Percentiles rank a stretch among this genome's conserved stretches.
phyloP scores from a whole-genome alignment of 352 stramenopile genomes.

The Pythium inflatum region DNA sequence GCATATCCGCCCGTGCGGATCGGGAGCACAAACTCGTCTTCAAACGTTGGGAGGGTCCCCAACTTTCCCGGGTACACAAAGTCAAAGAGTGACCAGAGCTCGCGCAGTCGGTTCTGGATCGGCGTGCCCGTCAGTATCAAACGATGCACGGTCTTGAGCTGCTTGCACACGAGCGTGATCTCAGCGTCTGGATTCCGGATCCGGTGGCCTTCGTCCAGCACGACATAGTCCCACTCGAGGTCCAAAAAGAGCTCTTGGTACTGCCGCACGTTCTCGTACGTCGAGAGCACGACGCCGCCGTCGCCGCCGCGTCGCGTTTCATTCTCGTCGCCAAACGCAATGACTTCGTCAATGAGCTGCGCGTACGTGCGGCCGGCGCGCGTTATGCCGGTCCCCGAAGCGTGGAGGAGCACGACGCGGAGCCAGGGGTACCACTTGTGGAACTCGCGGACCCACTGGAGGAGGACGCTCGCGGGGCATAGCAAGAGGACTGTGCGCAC shows the following conservation, averaged over 20 bases:
- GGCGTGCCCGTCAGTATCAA: conserved; percentile 93
- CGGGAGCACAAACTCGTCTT: conserved; percentile 96
- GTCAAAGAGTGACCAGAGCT: conserved; percentile 99
- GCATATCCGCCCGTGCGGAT: conserved; percentile 95
- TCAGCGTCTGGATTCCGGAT: conserved; percentile 98
- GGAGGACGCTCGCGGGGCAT: conserved; percentile 95
- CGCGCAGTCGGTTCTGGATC: conserved; percentile 94
- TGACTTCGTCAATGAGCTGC: conserved; percentile 69
- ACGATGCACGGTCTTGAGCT: conserved; percentile 88
- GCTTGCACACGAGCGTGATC: conserved; percentile 95
- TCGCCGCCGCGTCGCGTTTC: conserved; percentile 29
- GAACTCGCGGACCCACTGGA: conserved; percentile 96
- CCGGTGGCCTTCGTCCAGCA: conserved; percentile 99
- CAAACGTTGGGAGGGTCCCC: conserved; percentile 97
- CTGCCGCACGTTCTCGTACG: conserved; percentile 96
- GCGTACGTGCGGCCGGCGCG: conserved; percentile 50
- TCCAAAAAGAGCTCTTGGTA: conserved; percentile 90
- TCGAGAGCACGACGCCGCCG: conserved; percentile 94
- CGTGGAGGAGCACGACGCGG: conserved; percentile 90
- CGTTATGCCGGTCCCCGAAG: conserved; percentile 66
- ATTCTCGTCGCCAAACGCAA: conserved; percentile 24
- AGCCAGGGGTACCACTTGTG: conserved; percentile 92
- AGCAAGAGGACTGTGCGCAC: conserved; percentile 88
- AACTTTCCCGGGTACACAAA: conserved; percentile 98
- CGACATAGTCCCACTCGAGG: conserved; percentile 96